Percentiles rank a stretch among this genome's conserved stretches.
Evolutionary conservation across 2,329 filamentous ascomycete species (phyloP).

Genomic region (Fusarium sp.): DNA sequence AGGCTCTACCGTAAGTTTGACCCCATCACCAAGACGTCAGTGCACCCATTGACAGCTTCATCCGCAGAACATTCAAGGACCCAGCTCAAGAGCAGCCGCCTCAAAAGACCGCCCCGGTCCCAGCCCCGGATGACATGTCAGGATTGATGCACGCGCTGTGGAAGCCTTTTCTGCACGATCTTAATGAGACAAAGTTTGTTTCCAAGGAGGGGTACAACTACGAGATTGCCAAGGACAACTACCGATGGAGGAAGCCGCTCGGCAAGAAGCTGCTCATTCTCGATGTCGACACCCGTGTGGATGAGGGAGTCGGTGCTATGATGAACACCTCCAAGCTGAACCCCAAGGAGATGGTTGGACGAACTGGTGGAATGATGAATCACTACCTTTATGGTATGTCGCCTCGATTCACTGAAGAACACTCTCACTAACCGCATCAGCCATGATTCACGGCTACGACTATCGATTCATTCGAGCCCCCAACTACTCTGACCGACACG

Average conservation of each 20-base stretch:
- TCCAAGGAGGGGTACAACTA: constrained; percentile 32
- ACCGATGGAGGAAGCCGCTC: constrained; percentile 22
- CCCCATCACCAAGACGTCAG: background rate
- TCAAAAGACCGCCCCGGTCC: background rate
- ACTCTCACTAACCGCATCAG: constrained; percentile 7
- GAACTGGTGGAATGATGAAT: constrained; percentile 32
- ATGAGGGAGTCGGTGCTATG: constrained; percentile 17
- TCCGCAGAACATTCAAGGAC: background rate
- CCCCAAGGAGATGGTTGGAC: constrained; percentile 21
- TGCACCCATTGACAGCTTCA: background rate
- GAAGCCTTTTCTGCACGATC: background rate
- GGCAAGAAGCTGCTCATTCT: constrained; percentile 40
- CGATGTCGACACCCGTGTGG: constrained; percentile 27
- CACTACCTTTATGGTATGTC: constrained; percentile 39
- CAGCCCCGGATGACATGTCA: background rate
- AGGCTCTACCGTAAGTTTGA: background rate
- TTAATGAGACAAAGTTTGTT: background rate
- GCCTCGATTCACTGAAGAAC: background rate
- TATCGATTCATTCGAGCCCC: constrained; percentile 60
- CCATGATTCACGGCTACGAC: constrained; percentile 60
- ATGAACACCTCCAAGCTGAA: constrained; percentile 17
- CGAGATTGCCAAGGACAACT: constrained; percentile 7
- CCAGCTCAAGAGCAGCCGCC: background rate
- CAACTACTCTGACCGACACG: constrained; percentile 54
- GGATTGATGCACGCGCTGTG: background rate